phyloP scores from a whole-genome alignment of 768 basidiomycete genomes.

The Leccinellum albellum region DNA sequence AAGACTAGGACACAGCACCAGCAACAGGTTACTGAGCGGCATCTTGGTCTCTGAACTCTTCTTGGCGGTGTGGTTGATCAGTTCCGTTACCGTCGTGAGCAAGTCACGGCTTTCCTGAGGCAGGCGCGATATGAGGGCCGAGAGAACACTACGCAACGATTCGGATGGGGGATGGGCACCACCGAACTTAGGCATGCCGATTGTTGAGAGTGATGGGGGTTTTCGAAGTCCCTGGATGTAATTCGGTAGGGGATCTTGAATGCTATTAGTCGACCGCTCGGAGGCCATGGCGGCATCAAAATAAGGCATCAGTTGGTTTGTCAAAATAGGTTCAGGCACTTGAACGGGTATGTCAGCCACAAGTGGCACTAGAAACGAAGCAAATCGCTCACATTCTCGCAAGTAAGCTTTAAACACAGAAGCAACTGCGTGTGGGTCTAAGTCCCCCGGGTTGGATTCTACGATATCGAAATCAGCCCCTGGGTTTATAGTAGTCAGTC shows the following conservation, averaged over 20 bases:
- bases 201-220: constrained; percentile 75
- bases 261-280: constrained; percentile 39
- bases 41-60: constrained; percentile 79
- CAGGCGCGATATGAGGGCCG: constrained; percentile 60
- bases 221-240: constrained; percentile 51
- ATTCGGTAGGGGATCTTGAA: constrained; percentile 34
- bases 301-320: constrained; percentile 59
- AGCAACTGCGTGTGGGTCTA: constrained; percentile 93
- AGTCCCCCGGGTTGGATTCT: constrained; percentile 74
- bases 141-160: constrained; percentile 53
- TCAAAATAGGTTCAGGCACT: constrained; percentile 90
- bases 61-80: constrained; percentile 72
- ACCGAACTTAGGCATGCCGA: constrained; percentile 67
- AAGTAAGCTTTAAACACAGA: constrained; percentile 91
- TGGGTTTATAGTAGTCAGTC: constrained; percentile 26
- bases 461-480: constrained; percentile 86
- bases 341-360: constrained; percentile 9
- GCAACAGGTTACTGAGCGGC: constrained; percentile 83
- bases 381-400: constrained; percentile 72
- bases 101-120: constrained; percentile 82
- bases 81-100: constrained; percentile 74
- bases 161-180: constrained; percentile 60
- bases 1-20: constrained; percentile 86
- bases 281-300: constrained; percentile 76
- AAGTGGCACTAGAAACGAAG: neutral